Evolutionary conservation across 1,284 basidiomycete species (phyloP).

Genomic region (Anthracocystis walkeri): DNA sequence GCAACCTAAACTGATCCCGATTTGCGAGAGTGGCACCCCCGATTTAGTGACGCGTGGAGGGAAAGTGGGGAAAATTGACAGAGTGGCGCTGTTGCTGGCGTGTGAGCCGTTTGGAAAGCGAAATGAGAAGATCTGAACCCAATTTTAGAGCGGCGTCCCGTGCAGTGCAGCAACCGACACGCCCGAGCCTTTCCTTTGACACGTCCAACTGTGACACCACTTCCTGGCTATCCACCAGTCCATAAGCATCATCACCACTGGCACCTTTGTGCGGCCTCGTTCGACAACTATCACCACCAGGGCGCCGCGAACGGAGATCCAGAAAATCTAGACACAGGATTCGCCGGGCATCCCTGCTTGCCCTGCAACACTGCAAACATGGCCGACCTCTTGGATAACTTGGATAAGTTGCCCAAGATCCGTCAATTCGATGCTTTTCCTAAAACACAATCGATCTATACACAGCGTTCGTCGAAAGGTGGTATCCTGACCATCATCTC

Average conservation of each 20-base stretch:
- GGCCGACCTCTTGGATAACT: conserved; percentile 59
- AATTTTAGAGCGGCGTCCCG: conserved; percentile 12
- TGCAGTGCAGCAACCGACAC: conserved; percentile 16
- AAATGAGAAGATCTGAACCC: conserved; percentile 28
- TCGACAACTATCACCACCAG: too few species aligned
- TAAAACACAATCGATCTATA: conserved; percentile 83
- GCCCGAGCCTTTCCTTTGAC: not conserved
- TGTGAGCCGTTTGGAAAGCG: not conserved
- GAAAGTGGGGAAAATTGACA: conserved; percentile 11
- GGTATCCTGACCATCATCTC: conserved; percentile 89
- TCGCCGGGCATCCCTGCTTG: not conserved
- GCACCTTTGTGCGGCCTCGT: too few species aligned
- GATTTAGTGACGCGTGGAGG: conserved; percentile 20
- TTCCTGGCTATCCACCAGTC: too few species aligned
- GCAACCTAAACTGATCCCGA: not conserved
- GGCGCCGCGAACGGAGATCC: too few species aligned
- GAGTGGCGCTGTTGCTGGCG: not conserved
- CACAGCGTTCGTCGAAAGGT: conserved; percentile 83
- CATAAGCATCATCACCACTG: too few species aligned
- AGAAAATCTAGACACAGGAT: too few species aligned
- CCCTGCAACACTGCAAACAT: conserved; percentile 20
- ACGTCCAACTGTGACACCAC: not conserved
- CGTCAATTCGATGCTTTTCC: conserved; percentile 69
- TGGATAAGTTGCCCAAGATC: conserved; percentile 64
- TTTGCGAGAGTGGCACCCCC: not conserved